Evolutionary conservation across 2,329 filamentous ascomycete genomes (phyloP), one percentile per base, ranked within the genome.

Genomic region (Nectriaceae sp.): DNA sequence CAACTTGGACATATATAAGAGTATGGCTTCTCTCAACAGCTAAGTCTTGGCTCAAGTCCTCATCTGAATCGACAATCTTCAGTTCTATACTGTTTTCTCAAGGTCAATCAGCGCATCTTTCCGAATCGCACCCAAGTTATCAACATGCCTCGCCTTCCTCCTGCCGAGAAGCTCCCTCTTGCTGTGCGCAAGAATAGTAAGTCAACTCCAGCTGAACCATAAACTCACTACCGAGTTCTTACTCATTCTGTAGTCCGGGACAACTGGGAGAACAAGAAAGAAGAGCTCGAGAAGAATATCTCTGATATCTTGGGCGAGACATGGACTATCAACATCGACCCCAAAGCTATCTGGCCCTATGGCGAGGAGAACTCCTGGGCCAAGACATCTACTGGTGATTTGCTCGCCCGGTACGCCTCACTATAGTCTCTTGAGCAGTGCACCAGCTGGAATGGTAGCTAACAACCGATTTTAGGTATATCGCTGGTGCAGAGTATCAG

Each of bases 261-360:
- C 56, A 69, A 73, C 15, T 82, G 71, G 70, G 76, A 80, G 16
- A 68, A 60, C 46, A 77, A 74, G 46, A 79, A 75, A 56, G 61
- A 52, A 1, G 72, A 70, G 3, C 53, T 73, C 13, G 76, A 79
- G 60, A 61, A 69, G 44, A 60, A 72, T 45, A 56, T 82, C 35
- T 75, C 75, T 1, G 67, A 70, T 0, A 38, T 72, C 36, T 70
- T 82, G 3, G 76, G 75, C n/a, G 64, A 66, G 29, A 33, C 68
- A 6, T 83, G 78, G 78, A 79, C 72, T 5, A 65, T 80, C 24
- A 72, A 78, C 6, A 68, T 77, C 56, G 70, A 76, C 53, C 72
- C 75, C 18, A 67, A 66, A 41, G 70, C 70, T 38, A 63, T 82
- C 53, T 79, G 67, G 52, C 71, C 76, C 10, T 80, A 79, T 48